Evolutionary conservation across 305 asterid species (phyloP), one percentile per base, ranked within the genome.

Genomic region (Rubia balearica): DNA sequence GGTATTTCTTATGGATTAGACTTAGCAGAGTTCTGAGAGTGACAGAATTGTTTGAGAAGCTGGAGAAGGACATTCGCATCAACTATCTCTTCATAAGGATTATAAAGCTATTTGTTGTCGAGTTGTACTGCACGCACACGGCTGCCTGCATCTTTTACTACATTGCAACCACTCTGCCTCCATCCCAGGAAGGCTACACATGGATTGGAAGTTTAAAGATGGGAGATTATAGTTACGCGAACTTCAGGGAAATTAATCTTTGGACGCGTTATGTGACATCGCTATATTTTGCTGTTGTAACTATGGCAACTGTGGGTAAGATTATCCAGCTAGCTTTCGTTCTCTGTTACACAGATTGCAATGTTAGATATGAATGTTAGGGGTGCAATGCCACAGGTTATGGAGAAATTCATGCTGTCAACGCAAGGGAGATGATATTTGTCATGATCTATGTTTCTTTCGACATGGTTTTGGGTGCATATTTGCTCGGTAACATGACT

Each of bases 251-350:
- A 6, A 88, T 88, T 57, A 88, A 88, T 77, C 84, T 88, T 45
- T 88, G 91, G 95, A 88, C 85, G 1, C 90, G 91, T 40, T 88
- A 88, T 48, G 67, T 83, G 72, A 88, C 95, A 0, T 82, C 95
- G 0, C 70, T 88, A 13, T 88, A 88, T 67, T 88, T 88, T 41
- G 87, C 95, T 3, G 70, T 88, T 41, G 86, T 88, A 64, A 88
- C 95, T 61, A 86, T 88, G 95, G 95, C 90, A 9, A 88, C 95
- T 61, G 95, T 88, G 51, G 95, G 95, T 88, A 76, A 70, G 81
- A 72, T 77, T 61, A 72, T 77, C 67, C 61, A 69, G 4, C 19
- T 30, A 38, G 61, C n/a, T 68, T 33, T 33, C 16, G 17, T 49
- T 67, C 5, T 13, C 46, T 0, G 14, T 9, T 0, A 57, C 6